Conservation (phyloP, 257 asterid species). For the Linaria vulgaris region DNA sequence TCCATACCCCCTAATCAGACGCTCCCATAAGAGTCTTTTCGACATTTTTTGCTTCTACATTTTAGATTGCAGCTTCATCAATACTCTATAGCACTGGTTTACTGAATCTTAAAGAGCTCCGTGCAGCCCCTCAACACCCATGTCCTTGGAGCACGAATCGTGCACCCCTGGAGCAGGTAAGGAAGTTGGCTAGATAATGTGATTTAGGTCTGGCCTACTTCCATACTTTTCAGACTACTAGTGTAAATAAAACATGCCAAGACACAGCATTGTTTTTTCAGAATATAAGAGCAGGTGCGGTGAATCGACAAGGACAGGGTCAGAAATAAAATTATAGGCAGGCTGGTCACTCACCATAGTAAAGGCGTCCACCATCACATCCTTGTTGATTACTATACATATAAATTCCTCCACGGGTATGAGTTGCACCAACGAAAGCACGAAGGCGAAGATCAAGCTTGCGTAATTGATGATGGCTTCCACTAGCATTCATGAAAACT, state of each 20-base stretch:
- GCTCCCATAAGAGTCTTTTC: too few species aligned
- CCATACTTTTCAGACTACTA: background rate
- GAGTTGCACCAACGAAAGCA: constrained; percentile 90
- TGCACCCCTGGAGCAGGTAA: too few species aligned
- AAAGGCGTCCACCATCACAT: constrained; percentile 96
- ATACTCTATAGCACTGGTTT: too few species aligned
- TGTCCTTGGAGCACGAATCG: too few species aligned
- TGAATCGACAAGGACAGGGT: constrained; percentile 7
- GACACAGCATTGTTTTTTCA: constrained; percentile 2
- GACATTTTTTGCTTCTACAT: too few species aligned
- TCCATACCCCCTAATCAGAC: too few species aligned
- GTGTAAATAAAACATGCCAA: background rate
- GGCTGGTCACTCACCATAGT: constrained; percentile 70
- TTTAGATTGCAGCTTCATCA: too few species aligned
- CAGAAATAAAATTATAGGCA: constrained; percentile 18
- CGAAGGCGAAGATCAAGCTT: constrained; percentile 89
- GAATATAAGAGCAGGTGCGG: constrained; percentile 10
- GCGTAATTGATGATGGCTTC: constrained; percentile 92
- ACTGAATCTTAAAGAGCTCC: too few species aligned
- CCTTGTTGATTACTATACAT: constrained; percentile 97
- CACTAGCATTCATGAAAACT: constrained; percentile 95
- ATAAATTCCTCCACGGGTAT: constrained; percentile 96
- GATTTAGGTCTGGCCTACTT: background rate
- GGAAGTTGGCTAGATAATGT: too few species aligned
- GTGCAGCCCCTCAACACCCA: too few species aligned